Evolutionary conservation across 148 eudicot genomes (phyloP), one percentile per base, ranked within the genome.

Genomic region (Fagopyrum esculentum): DNA sequence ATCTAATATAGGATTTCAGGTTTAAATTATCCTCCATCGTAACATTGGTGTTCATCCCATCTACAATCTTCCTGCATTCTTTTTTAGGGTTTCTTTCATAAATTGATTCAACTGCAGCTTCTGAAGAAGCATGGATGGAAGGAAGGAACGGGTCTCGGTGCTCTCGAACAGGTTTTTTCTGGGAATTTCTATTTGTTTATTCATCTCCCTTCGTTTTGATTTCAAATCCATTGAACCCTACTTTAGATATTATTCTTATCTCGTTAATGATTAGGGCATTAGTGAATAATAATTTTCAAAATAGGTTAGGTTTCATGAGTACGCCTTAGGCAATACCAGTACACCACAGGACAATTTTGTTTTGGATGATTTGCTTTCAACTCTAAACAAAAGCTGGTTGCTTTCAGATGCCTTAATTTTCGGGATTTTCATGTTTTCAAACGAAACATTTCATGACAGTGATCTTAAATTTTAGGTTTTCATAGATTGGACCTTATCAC

Each of bases 81-180:
- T 13, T 13, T 6, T 66, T 70, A 11, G 1, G 43, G 0, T 16
- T 45, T 59, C 9, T 29, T 47, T 49, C 4, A 0, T 9, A 17
- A 4, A 13, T 35, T 30, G 17, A 71, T 66, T 35, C 40, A 35
- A 35, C 40, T 75, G 16, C 80, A 77, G 82, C 68, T 79, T 68
- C 77, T 78, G 81, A 78, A 79, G 74, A 90, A 90, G 77, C 89
- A 90, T 74, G 95, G 96, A 6, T 90, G 96, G 96, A 90, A 84
- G 76, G 96, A 90, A 83, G 96, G 96, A 35, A 86, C 92, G 22
- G 96, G 96, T 16, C 90, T 90, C 60, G 96, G 96, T 75, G 76
- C 79, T 70, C 80, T 81, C 9, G 74, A 85, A 73, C 94, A 90
- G 94, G 94, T 89, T 60, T 16, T 17, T 50, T 55, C 29, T 74